Evolutionary conservation across 2,329 filamentous ascomycete species (phyloP).

Genomic region (Venturia oleaginea): DNA sequence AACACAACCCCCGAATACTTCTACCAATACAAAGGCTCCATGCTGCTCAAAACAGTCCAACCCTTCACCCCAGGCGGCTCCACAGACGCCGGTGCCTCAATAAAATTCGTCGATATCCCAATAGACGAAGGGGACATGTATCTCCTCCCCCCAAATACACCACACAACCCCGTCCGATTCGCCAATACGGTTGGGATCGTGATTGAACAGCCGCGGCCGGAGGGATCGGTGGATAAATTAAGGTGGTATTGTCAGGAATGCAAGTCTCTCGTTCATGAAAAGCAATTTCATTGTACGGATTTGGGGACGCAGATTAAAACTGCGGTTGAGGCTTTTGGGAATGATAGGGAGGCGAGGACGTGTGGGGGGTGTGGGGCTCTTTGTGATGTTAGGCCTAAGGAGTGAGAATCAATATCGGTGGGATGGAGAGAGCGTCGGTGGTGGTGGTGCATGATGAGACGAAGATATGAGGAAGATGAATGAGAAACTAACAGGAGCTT

Average conservation of each 20-base stretch:
- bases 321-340: constrained; percentile 74
- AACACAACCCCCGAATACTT: constrained; percentile 96
- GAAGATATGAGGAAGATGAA: not conserved
- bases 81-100: no score
- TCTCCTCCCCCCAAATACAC: constrained; percentile 84
- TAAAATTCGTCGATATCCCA: constrained; percentile 68
- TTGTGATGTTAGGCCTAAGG: constrained; percentile 51
- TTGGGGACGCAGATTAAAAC: constrained; percentile 90
- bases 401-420: not conserved
- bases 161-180: constrained; percentile 91
- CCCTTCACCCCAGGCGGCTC: constrained; percentile 17
- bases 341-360: constrained; percentile 57
- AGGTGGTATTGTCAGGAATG: constrained; percentile 83
- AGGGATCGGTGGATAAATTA: constrained; percentile 63
- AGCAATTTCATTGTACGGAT: constrained; percentile 78
- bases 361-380: constrained; percentile 70
- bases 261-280: constrained; percentile 69
- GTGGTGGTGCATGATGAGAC: not conserved
- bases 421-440: not conserved
- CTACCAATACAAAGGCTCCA: constrained; percentile 88
- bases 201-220: constrained; percentile 72
- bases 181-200: constrained; percentile 90
- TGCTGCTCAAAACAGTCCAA: constrained; percentile 90
- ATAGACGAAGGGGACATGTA: constrained; percentile 94
- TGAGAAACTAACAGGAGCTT: no score